These are phyloP conservation scores for Pseudocercospora musae DNA, from an alignment of 2,329 filamentous ascomycete species.

Conservation along the genomic window DNA sequence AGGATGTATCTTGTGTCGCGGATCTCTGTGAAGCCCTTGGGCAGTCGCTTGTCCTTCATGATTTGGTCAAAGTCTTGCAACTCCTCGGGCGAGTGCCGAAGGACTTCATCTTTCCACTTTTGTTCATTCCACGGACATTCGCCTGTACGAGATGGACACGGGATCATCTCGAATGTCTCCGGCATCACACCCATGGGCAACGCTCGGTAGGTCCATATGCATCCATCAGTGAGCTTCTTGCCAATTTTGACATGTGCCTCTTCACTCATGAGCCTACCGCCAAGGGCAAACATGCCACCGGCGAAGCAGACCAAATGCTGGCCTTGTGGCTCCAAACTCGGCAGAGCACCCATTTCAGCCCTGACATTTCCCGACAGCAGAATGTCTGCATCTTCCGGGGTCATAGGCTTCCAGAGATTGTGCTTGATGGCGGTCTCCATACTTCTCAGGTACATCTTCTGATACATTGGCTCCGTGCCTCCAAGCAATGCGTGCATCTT, in stretches of 20 bases:
- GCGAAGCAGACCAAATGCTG: slow-evolving; percentile 60
- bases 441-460: slow-evolving; percentile 55
- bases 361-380: slow-evolving; percentile 46
- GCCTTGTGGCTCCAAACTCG: slow-evolving; percentile 48
- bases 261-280: slow-evolving; percentile 55
- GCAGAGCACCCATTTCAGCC: slow-evolving; percentile 27
- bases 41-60: slow-evolving; percentile 39
- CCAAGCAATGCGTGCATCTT: slow-evolving; percentile 50
- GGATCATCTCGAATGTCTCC: slow-evolving; percentile 53
- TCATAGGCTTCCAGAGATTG: slow-evolving; percentile 51
- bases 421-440: slow-evolving; percentile 44
- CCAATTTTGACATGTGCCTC: slow-evolving; percentile 55
- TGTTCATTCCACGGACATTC: slow-evolving; percentile 55
- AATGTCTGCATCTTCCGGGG: slow-evolving; percentile 45
- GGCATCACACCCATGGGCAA: slow-evolving; percentile 60
- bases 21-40: slow-evolving; percentile 44
- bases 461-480: slow-evolving; percentile 45
- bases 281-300: slow-evolving; percentile 61
- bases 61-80: slow-evolving; percentile 33
- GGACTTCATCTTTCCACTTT: slow-evolving; percentile 43
- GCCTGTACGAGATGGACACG: slow-evolving; percentile 43
- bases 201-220: slow-evolving; percentile 60
- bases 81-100: slow-evolving; percentile 20
- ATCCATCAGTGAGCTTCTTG: slow-evolving; percentile 56
- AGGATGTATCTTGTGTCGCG: slow-evolving; percentile 47